phyloP scores from a whole-genome alignment of 83 land plant genomes.

The Thuja plicata region DNA sequence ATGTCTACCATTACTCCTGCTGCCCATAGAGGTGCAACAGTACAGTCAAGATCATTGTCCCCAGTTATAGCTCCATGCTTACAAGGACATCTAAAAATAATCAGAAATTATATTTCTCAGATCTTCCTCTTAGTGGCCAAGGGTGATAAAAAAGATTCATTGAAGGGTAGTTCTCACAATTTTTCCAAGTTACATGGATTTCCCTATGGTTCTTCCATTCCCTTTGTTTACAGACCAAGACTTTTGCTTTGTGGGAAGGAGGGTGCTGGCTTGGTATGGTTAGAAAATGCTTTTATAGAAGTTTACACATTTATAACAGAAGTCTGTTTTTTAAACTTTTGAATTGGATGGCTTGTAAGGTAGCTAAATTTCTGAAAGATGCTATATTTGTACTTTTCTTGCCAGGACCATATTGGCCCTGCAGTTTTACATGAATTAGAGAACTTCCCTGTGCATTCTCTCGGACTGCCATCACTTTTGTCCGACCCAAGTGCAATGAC shows the following conservation, averaged over 20 bases:
- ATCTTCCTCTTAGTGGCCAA: conserved; percentile 49
- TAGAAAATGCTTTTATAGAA: neutral
- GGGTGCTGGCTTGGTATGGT: conserved; percentile 72
- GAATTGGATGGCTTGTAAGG: neutral
- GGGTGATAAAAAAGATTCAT: neutral
- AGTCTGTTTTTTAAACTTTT: neutral
- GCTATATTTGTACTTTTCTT: conserved; percentile 17
- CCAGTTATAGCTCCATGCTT: conserved; percentile 77
- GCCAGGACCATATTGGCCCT: conserved; percentile 95
- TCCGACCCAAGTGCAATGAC: conserved; percentile 97
- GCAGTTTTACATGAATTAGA: conserved; percentile 94
- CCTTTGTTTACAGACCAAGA: conserved; percentile 82
- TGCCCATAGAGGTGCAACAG: conserved; percentile 90
- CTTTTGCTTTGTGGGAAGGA: conserved; percentile 82
- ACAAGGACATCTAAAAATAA: conserved; percentile 58
- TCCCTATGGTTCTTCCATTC: conserved; percentile 64
- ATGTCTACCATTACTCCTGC: conserved; percentile 96
- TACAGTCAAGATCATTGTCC: conserved; percentile 83
- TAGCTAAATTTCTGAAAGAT: neutral
- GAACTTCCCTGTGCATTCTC: conserved; percentile 94
- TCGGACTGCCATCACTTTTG: conserved; percentile 90
- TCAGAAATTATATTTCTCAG: conserved; percentile 55
- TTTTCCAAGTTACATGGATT: conserved; percentile 55
- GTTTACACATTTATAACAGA: neutral
- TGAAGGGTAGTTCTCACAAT: conserved; percentile 36